Conservation (phyloP, 805 yeast species). For the Saccharomycopsis selenospora region DNA sequence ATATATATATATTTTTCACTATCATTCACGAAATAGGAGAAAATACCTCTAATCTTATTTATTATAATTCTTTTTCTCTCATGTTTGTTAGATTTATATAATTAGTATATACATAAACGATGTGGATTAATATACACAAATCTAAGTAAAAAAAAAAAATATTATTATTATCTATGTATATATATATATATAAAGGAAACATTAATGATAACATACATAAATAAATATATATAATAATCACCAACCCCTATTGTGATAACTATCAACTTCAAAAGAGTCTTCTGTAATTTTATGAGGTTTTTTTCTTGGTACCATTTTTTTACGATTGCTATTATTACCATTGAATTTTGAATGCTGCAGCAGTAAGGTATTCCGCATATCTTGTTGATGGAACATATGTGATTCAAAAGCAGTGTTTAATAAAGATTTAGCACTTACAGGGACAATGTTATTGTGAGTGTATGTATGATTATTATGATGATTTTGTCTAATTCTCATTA, state of each 20-base stretch:
- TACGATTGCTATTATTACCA: not conserved
- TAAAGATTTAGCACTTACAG: conserved; percentile 17
- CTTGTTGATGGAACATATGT: conserved; percentile 20
- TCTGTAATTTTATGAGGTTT: conserved; percentile 6
- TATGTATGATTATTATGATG: not conserved
- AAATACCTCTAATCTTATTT: too few species aligned
- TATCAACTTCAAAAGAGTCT: conserved; percentile 17
- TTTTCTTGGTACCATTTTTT: conserved; percentile 1
- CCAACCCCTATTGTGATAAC: conserved; percentile 21
- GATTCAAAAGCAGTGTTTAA: conserved; percentile 16
- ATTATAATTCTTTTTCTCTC: too few species aligned
- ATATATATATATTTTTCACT: too few species aligned
- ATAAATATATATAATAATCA: too few species aligned
- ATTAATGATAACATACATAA: too few species aligned
- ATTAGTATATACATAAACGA: too few species aligned
- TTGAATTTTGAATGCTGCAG: not conserved
- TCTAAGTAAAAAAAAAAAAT: too few species aligned
- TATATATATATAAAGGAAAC: too few species aligned
- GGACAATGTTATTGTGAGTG: conserved; percentile 6
- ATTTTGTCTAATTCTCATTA: not conserved
- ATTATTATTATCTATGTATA: too few species aligned
- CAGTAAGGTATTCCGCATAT: not conserved
- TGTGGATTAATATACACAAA: too few species aligned
- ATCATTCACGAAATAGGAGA: too few species aligned
- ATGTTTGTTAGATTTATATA: too few species aligned